These are phyloP conservation scores for Pseudisothecium myosuroides DNA, from an alignment of 225 moss, liverwort and hornwort genomes.

Conservation along the genomic window DNA sequence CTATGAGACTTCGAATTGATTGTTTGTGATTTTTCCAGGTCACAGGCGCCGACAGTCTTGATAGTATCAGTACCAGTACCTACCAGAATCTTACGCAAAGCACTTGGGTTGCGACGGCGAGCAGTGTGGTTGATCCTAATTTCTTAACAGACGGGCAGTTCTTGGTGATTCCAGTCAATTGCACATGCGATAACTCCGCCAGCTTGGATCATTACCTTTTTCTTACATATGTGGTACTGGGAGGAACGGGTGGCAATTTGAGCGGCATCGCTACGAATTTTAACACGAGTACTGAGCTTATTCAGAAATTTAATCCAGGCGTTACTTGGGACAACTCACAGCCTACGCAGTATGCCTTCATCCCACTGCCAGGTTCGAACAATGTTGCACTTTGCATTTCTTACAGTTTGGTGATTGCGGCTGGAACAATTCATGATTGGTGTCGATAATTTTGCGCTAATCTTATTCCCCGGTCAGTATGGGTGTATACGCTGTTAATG, in stretches of 20 bases:
- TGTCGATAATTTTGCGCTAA: neutral
- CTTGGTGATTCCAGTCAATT: slow-evolving; percentile 61
- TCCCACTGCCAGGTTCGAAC: slow-evolving; percentile 23
- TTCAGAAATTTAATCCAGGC: slow-evolving; percentile 36
- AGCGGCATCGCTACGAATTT: slow-evolving; percentile 36
- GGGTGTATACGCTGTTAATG: neutral
- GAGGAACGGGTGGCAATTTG: slow-evolving; percentile 15
- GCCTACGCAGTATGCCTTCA: slow-evolving; percentile 33
- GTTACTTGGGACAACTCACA: slow-evolving; percentile 14
- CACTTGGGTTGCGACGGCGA: neutral
- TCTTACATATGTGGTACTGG: slow-evolving; percentile 32
- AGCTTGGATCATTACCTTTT: slow-evolving; percentile 50
- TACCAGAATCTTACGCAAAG: slow-evolving; percentile 21
- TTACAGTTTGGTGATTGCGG: neutral
- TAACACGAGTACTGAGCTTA: neutral
- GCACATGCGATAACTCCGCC: slow-evolving; percentile 50
- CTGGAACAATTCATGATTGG: neutral
- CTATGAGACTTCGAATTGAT: neutral
- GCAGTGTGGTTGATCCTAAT: neutral
- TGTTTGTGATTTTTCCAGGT: slow-evolving; percentile 11
- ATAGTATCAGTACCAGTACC: neutral
- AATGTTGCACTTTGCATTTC: neutral
- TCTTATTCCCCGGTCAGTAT: neutral
- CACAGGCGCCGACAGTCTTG: neutral
- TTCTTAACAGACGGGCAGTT: neutral